phyloP scores from a whole-genome alignment of 805 yeast species.

The Jamesozyma lodderae region DNA sequence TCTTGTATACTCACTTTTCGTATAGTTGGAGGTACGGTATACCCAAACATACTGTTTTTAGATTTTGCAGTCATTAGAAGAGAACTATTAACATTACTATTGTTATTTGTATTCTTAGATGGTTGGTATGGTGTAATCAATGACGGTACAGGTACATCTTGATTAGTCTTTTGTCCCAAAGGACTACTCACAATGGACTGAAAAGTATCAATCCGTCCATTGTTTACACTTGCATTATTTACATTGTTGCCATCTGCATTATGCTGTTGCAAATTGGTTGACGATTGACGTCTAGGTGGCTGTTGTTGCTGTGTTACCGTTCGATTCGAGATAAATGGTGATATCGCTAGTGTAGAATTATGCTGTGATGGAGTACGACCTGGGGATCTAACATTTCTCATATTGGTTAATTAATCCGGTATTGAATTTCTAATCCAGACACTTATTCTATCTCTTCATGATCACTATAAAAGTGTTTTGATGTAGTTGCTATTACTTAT shows the following conservation, averaged over 20 bases:
- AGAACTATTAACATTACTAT: slow-evolving; percentile 10
- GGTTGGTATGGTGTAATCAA: slow-evolving; percentile 38
- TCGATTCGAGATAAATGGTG: slow-evolving; percentile 47
- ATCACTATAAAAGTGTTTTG: too few species aligned
- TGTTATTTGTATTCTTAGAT: slow-evolving; percentile 14
- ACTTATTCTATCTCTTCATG: background rate
- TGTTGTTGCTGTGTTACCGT: slow-evolving; percentile 16
- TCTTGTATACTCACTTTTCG: slow-evolving; percentile 22
- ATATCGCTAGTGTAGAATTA: slow-evolving; percentile 63
- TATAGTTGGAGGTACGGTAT: slow-evolving; percentile 25
- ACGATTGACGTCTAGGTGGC: slow-evolving; percentile 6
- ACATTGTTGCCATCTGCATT: background rate
- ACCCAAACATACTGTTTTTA: slow-evolving; percentile 22
- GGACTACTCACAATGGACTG: slow-evolving; percentile 20
- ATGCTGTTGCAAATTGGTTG: slow-evolving; percentile 3
- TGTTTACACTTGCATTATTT: background rate
- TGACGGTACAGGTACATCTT: slow-evolving; percentile 18
- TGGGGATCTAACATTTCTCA: slow-evolving; percentile 20
- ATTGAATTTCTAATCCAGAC: background rate
- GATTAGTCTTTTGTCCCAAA: slow-evolving; percentile 16
- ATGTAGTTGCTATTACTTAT: too few species aligned
- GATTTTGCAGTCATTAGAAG: slow-evolving; percentile 20
- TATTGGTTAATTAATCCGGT: background rate
- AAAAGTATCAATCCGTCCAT: slow-evolving; percentile 6
- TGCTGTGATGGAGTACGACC: slow-evolving; percentile 45